Base-by-base conservation (phyloP, 768 basidiomycete species). In the Lanmaoa pseudosensibilis region DNA sequence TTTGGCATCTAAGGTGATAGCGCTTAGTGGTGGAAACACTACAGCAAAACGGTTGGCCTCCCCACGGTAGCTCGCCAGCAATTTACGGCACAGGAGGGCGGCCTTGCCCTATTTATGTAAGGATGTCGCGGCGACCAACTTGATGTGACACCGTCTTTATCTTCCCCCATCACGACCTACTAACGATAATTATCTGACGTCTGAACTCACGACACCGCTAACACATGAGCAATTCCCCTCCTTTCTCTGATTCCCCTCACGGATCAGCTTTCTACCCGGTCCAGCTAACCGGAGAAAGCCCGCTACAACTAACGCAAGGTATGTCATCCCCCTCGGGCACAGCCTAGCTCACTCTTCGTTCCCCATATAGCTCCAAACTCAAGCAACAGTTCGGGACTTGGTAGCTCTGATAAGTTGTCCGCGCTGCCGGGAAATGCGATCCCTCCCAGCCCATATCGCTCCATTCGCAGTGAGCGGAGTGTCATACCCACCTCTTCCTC, bases 381-480 rank as follows among this genome's bases (percentile, higher is more conserved):
- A 8, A 58, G 40, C 43, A 43, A 57, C 19, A 63, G 50, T 12
- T 74, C 76, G 3, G 71, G 74, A 25, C 57, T 59, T 19, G 74
- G 77, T 1, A 75, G 72, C 49, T 78, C 80, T 4, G 83, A 84
- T 46, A 80, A 77, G 52, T 73, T 81, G 25, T 66, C 75, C 32
- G 70, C 74, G 27, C 65, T 77, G 25, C 75, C 76, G 0, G 71
- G 69, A 23, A 71, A 66, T n/a, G 65, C 66, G 11, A 65, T 74
- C 9, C 71, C 78, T 9, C 62, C 71, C n/a, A 55, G 66, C 9
- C 72, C 73, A 50, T 65, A 65, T 52, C 70, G 67, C 63, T 60
- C 66, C 54, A 71, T 74, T 53, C 78, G 75, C 34, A 49, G 25
- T 25, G 59, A 62, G 27, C 59, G 52, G 4, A 64, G 65, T 27